Percentiles rank a stretch among this genome's conserved stretches.
phyloP scores from a whole-genome alignment of 2,329 filamentous ascomycete species.

The Blastomyces gilchristii region DNA sequence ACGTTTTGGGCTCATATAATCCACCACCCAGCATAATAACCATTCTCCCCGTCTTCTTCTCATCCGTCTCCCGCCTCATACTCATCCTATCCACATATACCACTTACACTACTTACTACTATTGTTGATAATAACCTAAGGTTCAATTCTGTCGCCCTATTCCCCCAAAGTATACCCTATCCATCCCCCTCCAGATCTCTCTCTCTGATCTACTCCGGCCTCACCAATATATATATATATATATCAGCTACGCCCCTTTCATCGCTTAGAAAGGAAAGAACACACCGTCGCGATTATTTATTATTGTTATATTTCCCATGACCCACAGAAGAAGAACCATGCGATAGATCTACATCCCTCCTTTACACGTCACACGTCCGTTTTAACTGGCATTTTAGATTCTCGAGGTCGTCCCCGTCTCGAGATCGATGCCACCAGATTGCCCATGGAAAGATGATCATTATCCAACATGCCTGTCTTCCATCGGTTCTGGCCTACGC shows the following conservation, averaged over 20 bases:
- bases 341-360: conserved; percentile 27
- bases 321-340: conserved; percentile 22
- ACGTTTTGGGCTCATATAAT: conserved; percentile 3
- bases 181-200: not conserved
- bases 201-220: not conserved
- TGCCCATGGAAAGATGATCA: conserved; percentile 34
- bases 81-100: not conserved
- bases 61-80: not conserved
- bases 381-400: conserved; percentile 30
- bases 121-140: not conserved
- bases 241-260: no score
- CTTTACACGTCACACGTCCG: conserved; percentile 16
- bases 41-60: not conserved
- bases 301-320: conserved; percentile 10
- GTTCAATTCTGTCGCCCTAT: not conserved
- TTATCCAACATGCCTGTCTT: conserved; percentile 29
- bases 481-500: conserved; percentile 27
- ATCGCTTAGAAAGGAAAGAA: not conserved
- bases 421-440: conserved; percentile 24
- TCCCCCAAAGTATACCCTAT: not conserved
- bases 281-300: conserved; percentile 8
- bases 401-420: conserved; percentile 22
- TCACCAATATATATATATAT: no score
- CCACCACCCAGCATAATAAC: not conserved
- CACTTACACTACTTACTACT: no score